Conservation (phyloP, 2,329 filamentous ascomycete genomes). For the Moelleriella libera region DNA sequence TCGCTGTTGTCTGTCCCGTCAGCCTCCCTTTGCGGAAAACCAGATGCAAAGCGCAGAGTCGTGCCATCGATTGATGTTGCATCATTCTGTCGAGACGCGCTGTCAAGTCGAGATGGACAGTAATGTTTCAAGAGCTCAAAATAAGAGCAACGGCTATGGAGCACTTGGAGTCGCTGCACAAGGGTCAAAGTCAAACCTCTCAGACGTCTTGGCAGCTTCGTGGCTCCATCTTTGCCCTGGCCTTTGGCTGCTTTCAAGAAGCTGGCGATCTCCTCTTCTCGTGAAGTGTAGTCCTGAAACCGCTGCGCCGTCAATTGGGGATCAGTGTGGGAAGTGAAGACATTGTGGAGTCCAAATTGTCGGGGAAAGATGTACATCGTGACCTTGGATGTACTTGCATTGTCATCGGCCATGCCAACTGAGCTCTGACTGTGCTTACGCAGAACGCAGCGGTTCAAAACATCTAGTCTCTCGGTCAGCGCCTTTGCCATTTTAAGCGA, state of each 20-base stretch:
- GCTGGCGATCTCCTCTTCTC: constrained; percentile 63
- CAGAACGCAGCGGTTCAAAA: constrained; percentile 55
- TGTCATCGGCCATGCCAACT: constrained; percentile 2
- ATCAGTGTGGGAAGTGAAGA: constrained; percentile 63
- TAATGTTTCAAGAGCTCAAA: constrained; percentile 65
- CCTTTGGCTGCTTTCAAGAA: constrained; percentile 8
- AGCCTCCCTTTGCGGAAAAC: too few species aligned
- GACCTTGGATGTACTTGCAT: constrained; percentile 48
- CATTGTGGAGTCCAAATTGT: constrained; percentile 83
- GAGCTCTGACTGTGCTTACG: background rate
- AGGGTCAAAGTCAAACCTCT: constrained; percentile 47
- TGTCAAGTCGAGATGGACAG: constrained; percentile 42
- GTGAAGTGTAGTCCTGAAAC: constrained; percentile 72
- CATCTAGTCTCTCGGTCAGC: constrained; percentile 39
- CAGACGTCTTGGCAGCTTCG: constrained; percentile 49
- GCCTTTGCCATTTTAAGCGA: background rate
- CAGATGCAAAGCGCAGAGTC: background rate
- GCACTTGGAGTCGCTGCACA: constrained; percentile 51
- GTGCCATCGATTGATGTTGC: background rate
- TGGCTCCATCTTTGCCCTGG: constrained; percentile 5
- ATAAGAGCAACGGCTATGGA: constrained; percentile 68
- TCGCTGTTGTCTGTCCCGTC: background rate
- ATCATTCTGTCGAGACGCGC: background rate
- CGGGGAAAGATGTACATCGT: constrained; percentile 91
- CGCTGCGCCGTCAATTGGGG: constrained; percentile 51